Evolutionary conservation across 352 stramenopile genomes (phyloP).

Genomic region (Phytophthora foliorum): DNA sequence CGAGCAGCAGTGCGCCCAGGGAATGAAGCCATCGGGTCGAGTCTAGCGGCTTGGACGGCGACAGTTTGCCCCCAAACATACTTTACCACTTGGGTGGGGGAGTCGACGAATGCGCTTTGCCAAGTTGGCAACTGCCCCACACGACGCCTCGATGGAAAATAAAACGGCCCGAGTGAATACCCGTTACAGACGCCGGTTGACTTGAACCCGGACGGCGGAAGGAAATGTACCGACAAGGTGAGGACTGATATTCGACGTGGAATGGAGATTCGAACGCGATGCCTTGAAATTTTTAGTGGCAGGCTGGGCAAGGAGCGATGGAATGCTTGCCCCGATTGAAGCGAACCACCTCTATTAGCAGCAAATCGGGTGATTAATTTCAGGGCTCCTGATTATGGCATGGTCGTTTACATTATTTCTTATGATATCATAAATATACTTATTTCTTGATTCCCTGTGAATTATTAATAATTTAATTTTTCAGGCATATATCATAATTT

Average conservation of each 20-base stretch:
- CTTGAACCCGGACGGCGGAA: background rate
- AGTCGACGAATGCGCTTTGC: constrained; percentile 10
- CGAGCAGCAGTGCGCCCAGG: constrained; percentile 30
- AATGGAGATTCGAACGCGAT: too few relatives aligned
- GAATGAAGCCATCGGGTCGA: constrained; percentile 34
- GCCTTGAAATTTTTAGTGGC: too few relatives aligned
- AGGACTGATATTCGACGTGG: too few relatives aligned
- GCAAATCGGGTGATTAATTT: constrained; percentile 10
- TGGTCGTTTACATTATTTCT: too few relatives aligned
- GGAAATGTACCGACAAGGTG: too few relatives aligned
- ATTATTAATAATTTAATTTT: too few relatives aligned
- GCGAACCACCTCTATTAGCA: background rate
- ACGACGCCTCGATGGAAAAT: constrained; percentile 20
- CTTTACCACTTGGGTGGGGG: constrained; percentile 11
- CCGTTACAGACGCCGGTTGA: constrained; percentile 9
- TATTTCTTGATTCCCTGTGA: too few relatives aligned
- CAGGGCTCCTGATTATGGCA: too few relatives aligned
- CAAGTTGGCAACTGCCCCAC: background rate
- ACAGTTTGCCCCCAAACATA: constrained; percentile 4
- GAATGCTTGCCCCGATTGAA: background rate
- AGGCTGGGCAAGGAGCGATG: background rate
- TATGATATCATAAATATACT: too few relatives aligned
- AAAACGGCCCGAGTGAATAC: constrained; percentile 26
- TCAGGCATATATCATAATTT: too few relatives aligned
- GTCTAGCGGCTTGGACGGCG: constrained; percentile 18